These are phyloP conservation scores for Claviceps humidiphila DNA, from an alignment of 2,329 filamentous ascomycete species.

Conservation along the genomic window DNA sequence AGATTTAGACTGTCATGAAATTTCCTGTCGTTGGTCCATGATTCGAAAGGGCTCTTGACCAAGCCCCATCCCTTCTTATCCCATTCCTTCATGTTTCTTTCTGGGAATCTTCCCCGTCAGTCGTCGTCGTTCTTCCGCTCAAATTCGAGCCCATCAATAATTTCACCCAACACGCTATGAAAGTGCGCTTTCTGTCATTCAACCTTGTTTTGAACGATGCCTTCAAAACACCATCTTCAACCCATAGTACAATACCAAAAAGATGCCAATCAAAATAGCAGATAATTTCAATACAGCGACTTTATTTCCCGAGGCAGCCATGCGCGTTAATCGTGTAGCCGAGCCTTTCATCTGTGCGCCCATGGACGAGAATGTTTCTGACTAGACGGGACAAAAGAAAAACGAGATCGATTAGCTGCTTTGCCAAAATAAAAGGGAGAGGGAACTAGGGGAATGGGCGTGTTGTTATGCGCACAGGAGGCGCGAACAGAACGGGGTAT, in stretches of 20 bases:
- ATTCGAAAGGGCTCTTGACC: too few relatives aligned
- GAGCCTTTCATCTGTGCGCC: constrained; percentile 71
- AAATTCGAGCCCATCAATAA: too few relatives aligned
- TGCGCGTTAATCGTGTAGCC: constrained; percentile 67
- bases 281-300: constrained; percentile 82
- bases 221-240: constrained; percentile 46
- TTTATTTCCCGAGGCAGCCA: constrained; percentile 85
- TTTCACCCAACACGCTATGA: background rate
- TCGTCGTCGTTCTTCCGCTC: too few relatives aligned
- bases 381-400: constrained; percentile 31
- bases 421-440: background rate
- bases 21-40: too few relatives aligned
- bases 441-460: background rate
- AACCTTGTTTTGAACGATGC: background rate
- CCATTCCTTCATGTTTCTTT: too few relatives aligned
- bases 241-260: constrained; percentile 66
- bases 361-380: constrained; percentile 85
- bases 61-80: too few relatives aligned
- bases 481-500: too few relatives aligned
- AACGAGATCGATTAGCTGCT: constrained; percentile 17
- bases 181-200: background rate
- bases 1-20: too few relatives aligned
- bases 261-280: constrained; percentile 60
- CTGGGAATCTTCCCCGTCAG: too few relatives aligned
- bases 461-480: too few relatives aligned